Evolutionary conservation across 345 rosid genomes (phyloP).

Genomic region (Salix viminalis): DNA sequence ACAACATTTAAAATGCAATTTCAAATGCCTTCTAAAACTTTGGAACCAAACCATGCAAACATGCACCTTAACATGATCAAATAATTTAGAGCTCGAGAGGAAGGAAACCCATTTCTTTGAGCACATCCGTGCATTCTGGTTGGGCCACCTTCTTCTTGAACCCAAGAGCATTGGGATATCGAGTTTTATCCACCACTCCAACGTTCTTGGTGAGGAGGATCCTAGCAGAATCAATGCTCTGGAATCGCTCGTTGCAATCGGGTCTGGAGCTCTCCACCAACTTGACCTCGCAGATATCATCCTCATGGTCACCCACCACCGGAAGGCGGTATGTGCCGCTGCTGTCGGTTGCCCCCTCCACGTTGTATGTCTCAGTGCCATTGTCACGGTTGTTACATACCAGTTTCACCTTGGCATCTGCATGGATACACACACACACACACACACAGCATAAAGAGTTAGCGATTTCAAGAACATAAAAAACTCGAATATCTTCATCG

Average conservation of each 20-base stretch:
- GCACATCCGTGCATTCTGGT: constrained; percentile 3
- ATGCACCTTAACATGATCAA: no score
- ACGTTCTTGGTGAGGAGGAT: constrained; percentile 18
- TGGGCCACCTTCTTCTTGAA: constrained; percentile 4
- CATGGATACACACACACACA: no score
- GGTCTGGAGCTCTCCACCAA: constrained; percentile 8
- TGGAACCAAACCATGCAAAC: no score
- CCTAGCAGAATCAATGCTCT: background rate
- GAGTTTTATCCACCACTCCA: constrained; percentile 13
- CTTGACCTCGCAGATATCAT: constrained; percentile 21
- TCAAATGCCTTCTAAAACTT: no score
- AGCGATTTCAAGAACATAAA: background rate
- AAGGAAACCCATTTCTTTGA: constrained; percentile 18
- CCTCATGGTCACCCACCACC: constrained; percentile 16
- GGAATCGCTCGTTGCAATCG: constrained; percentile 13
- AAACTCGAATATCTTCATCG: no score
- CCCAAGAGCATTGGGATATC: constrained; percentile 21
- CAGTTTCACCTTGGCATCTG: constrained; percentile 14
- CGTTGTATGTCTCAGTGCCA: background rate
- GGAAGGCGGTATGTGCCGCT: constrained; percentile 10
- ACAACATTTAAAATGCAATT: no score
- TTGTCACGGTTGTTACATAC: constrained; percentile 11
- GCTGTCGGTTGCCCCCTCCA: background rate
- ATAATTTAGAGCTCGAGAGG: constrained; percentile 1
- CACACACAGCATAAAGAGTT: background rate